These are phyloP conservation scores for Orbilia ellipsospora DNA, from an alignment of 2,329 filamentous ascomycete species.

Conservation along the genomic window DNA sequence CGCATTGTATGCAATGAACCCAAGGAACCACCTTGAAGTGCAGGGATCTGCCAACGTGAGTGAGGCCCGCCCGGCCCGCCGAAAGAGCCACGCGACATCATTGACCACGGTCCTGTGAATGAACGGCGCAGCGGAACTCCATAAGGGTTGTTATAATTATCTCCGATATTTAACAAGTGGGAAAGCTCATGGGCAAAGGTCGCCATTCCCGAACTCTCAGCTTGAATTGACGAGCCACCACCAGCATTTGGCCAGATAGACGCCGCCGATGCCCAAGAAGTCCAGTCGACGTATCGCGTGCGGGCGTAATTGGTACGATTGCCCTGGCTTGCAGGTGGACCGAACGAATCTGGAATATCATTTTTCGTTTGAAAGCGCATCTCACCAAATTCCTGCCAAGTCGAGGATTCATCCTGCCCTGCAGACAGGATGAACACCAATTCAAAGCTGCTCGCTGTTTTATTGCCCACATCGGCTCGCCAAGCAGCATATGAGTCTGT, in stretches of 20 bases:
- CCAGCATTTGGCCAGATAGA: constrained; percentile 69
- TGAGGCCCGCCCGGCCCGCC: constrained; percentile 69
- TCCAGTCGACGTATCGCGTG: constrained; percentile 69
- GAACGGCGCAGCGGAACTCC: constrained; percentile 64
- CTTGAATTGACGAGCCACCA: constrained; percentile 68
- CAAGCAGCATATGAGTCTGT: constrained; percentile 67
- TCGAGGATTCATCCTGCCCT: constrained; percentile 69
- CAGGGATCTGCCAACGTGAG: constrained; percentile 68
- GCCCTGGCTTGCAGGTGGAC: constrained; percentile 64
- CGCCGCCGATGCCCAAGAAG: constrained; percentile 67
- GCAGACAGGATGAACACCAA: constrained; percentile 69
- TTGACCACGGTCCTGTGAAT: constrained; percentile 68
- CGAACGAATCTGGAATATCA: constrained; percentile 66
- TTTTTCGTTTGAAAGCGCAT: constrained; percentile 67
- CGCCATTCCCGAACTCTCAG: constrained; percentile 68
- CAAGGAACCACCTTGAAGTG: constrained; percentile 66
- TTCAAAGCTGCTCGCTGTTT: constrained; percentile 66
- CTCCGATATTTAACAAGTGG: constrained; percentile 67
- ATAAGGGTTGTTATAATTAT: constrained; percentile 70
- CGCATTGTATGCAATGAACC: constrained; percentile 68
- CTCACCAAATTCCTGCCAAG: constrained; percentile 70
- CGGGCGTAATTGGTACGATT: constrained; percentile 65
- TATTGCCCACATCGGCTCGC: constrained; percentile 67
- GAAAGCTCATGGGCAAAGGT: constrained; percentile 69
- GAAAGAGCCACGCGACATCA: constrained; percentile 68